Evolutionary conservation across 371 early-diverging fungal species (phyloP).

Genomic region (Capillidium heterosporum): DNA sequence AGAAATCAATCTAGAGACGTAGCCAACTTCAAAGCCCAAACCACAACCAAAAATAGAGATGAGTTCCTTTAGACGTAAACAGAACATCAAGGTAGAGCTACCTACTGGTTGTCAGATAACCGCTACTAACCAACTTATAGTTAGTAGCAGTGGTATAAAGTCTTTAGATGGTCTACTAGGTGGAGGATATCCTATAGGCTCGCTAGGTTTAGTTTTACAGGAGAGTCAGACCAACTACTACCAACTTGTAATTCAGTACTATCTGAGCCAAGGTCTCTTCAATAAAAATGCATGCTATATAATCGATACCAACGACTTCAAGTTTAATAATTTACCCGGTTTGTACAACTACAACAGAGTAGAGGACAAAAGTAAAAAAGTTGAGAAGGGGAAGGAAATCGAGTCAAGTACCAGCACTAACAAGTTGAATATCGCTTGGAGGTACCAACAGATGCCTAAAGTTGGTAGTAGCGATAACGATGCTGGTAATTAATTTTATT

Average conservation of each 20-base stretch:
- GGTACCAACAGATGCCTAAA: constrained; percentile 64
- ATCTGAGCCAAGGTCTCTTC: constrained; percentile 67
- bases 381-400: constrained; percentile 10
- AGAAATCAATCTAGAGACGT: no score
- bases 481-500: background rate
- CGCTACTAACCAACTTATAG: background rate
- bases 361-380: background rate
- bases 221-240: constrained; percentile 66
- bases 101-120: no score
- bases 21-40: no score
- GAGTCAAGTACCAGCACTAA: constrained; percentile 6
- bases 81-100: no score
- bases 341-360: constrained; percentile 23
- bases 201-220: constrained; percentile 37
- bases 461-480: constrained; percentile 11
- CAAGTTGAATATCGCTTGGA: constrained; percentile 73
- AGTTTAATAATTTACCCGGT: constrained; percentile 12
- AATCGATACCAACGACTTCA: constrained; percentile 37
- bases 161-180: constrained; percentile 19
- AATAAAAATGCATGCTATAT: constrained; percentile 52
- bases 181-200: constrained; percentile 74
- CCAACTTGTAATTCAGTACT: constrained; percentile 52
- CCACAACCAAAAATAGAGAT: no score
- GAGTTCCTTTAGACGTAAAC: no score
- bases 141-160: background rate